phyloP scores from a whole-genome alignment of 352 stramenopile genomes.

The Thalassiosira exigua region DNA sequence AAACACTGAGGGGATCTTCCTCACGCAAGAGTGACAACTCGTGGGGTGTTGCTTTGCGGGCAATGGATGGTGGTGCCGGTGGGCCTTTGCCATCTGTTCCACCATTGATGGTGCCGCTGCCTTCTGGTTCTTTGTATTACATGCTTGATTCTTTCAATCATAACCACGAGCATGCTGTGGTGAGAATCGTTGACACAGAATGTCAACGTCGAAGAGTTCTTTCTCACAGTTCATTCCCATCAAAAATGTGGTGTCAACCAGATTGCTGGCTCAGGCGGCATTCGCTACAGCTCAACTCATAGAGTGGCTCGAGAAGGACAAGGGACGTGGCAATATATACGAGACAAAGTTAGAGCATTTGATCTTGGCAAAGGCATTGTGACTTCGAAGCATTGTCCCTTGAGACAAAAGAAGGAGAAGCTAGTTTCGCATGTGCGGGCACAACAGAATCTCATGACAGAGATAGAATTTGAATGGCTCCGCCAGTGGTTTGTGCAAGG shows the following conservation, averaged over 20 bases:
- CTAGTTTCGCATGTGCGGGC: constrained; percentile 53
- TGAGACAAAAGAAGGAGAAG: constrained; percentile 36
- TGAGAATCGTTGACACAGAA: no score
- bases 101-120: constrained; percentile 75
- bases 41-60: constrained; percentile 85
- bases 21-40: constrained; percentile 38
- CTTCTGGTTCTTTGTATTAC: constrained; percentile 86
- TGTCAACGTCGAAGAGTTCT: no score
- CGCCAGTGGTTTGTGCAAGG: constrained; percentile 83
- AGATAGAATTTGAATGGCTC: constrained; percentile 86
- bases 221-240: no score
- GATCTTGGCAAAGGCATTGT: constrained; percentile 3
- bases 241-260: no score
- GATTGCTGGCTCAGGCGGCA: constrained; percentile 73
- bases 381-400: constrained; percentile 23
- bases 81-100: constrained; percentile 58
- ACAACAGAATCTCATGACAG: constrained; percentile 65
- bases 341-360: constrained; percentile 49
- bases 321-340: constrained; percentile 75
- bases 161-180: constrained; percentile 88
- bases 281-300: constrained; percentile 85
- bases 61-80: constrained; percentile 63
- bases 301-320: constrained; percentile 73
- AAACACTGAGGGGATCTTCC: constrained; percentile 49
- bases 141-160: constrained; percentile 90